Conservation (phyloP, 2,329 filamentous ascomycete species). For the Fusarium aywerte region DNA sequence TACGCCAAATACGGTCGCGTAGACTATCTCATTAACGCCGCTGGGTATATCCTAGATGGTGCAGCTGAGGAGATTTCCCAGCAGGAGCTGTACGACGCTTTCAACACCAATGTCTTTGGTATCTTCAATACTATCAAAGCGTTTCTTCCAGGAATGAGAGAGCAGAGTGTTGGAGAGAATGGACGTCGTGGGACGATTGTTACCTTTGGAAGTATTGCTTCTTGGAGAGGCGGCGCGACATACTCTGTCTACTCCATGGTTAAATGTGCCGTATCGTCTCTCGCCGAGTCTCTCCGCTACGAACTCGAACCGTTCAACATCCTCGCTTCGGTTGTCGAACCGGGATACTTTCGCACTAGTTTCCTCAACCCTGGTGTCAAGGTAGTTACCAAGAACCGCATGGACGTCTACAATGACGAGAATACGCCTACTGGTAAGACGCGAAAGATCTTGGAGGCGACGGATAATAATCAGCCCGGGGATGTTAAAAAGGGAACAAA, state of each 20-base stretch:
- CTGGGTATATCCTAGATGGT: slow-evolving; percentile 58
- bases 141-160: slow-evolving; percentile 60
- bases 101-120: slow-evolving; percentile 67
- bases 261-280: slow-evolving; percentile 59
- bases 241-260: slow-evolving; percentile 56
- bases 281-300: slow-evolving; percentile 56
- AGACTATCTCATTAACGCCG: slow-evolving; percentile 61
- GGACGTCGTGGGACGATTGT: slow-evolving; percentile 50
- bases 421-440: slow-evolving; percentile 45
- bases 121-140: slow-evolving; percentile 60
- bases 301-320: slow-evolving; percentile 61
- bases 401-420: slow-evolving; percentile 50
- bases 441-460: slow-evolving; percentile 47
- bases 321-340: slow-evolving; percentile 57
- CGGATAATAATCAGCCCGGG: slow-evolving; percentile 63
- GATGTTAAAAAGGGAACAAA: slow-evolving; percentile 64
- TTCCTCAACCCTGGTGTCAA: slow-evolving; percentile 56
- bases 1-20: slow-evolving; percentile 52
- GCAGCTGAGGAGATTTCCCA: slow-evolving; percentile 54
- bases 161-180: slow-evolving; percentile 44
- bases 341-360: slow-evolving; percentile 64
- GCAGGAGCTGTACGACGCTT: slow-evolving; percentile 53
- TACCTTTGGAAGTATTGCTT: slow-evolving; percentile 60
- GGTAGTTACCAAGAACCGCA: slow-evolving; percentile 44
- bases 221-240: slow-evolving; percentile 53